Base-by-base conservation (phyloP, 1,139 yeast genomes). In the Starmera stellimalicola region DNA sequence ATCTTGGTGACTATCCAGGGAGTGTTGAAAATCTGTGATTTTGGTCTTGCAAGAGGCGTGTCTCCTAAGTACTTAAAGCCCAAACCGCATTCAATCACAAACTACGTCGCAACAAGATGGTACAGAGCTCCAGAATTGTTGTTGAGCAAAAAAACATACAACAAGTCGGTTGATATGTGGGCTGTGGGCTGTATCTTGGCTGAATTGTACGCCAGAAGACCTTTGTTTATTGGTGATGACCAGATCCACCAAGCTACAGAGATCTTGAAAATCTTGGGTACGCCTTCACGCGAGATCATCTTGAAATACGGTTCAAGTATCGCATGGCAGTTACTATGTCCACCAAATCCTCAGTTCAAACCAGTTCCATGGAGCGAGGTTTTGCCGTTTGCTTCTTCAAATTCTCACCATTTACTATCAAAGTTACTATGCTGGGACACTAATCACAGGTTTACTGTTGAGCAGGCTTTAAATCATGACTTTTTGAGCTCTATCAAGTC, bases 101-200 rank as follows among this genome's bases (percentile, higher is more conserved):
- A 77, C 45, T 87, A 87, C 49, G 96, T 88, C 14, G 96, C 96
- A 4, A 88, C 97, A 0, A 62, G 97, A 40, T 88, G 95, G 95
- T 88, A 88, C 52, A 62, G 96, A 34, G 96, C 96, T 0, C 97
- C 97, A 0, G 97, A 88, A 51, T 64, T 88, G 36, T 74, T 87
- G 40, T 62, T 87, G 37, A 73, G 83, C 16, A 68, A 70, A 33
- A 66, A 69, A 38, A 61, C 58, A 36, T 61, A 77, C 48, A 60
- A 69, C 16, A 73, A 73, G 41, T 60, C 79, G 3, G 77, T 81
- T 32, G 94, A 81, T 54, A 59, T 81, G 56, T 81, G 94, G 94
- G 81, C 91, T 1, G 68, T 77, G 20, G 93, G 93, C 1, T 81
- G 93, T 48, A 79, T 81, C n/a, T 55, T 80, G 37, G 88, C 74